Evolutionary conservation across 192 early-diverging fungal species (phyloP).

Genomic region (Podila verticillata): DNA sequence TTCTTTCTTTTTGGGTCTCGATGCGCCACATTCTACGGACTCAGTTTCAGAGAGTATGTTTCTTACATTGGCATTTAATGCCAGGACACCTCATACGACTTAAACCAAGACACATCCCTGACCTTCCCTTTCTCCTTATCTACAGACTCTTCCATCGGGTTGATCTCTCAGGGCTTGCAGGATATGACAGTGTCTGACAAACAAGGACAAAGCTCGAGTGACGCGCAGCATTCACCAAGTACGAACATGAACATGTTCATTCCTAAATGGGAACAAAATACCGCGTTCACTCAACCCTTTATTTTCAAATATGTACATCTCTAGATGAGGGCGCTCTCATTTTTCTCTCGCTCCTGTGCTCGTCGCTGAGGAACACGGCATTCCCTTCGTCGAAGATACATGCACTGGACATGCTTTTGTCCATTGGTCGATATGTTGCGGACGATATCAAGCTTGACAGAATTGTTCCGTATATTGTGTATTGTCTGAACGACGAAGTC

Average conservation of each 20-base stretch:
- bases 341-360: slow-evolving; percentile 73
- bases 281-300: background rate
- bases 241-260: background rate
- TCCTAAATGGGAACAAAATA: no score
- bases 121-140: background rate
- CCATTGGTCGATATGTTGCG: slow-evolving; percentile 68
- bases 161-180: background rate
- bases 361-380: slow-evolving; percentile 72
- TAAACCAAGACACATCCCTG: background rate
- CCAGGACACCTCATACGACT: background rate
- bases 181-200: slow-evolving; percentile 16
- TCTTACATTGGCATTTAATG: background rate
- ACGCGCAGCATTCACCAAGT: slow-evolving; percentile 36
- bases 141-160: background rate
- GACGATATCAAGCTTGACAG: slow-evolving; percentile 82
- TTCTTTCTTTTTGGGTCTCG: slow-evolving; percentile 62
- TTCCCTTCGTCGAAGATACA: slow-evolving; percentile 77
- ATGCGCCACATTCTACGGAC: slow-evolving; percentile 7
- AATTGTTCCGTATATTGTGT: slow-evolving; percentile 81
- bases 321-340: slow-evolving; percentile 75
- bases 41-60: background rate
- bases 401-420: slow-evolving; percentile 79
- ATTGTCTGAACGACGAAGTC: slow-evolving; percentile 69
- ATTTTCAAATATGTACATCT: background rate
- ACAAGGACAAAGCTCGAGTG: slow-evolving; percentile 1